Conservation (phyloP, 164 flowering plant genomes). For the Nelumbo lutea region DNA sequence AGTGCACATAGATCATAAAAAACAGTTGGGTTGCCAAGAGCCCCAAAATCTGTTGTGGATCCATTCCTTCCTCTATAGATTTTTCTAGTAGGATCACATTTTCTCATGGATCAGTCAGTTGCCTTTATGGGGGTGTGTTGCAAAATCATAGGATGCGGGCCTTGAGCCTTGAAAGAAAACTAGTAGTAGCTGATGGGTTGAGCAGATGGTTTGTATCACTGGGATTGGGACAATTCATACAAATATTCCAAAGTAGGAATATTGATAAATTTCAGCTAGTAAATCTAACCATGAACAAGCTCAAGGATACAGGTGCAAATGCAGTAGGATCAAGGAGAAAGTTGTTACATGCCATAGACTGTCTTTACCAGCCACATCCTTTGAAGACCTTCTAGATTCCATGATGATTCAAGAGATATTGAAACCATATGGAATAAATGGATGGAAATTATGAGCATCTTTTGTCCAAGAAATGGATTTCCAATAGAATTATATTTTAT, state of each 20-base stretch:
- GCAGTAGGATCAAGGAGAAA: conserved; percentile 96
- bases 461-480: not conserved
- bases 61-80: not conserved
- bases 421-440: not conserved
- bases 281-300: conserved; percentile 75
- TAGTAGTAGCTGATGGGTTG: conserved; percentile 73
- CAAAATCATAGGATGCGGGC: conserved; percentile 49
- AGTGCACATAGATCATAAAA: conserved; percentile 8
- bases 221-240: conserved; percentile 63
- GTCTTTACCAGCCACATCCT: conserved; percentile 58
- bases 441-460: not conserved
- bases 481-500: not conserved
- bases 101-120: conserved; percentile 10
- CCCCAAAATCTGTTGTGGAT: conserved; percentile 1
- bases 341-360: conserved; percentile 83
- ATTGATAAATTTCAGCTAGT: conserved; percentile 56
- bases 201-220: conserved; percentile 70
- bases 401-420: not conserved
- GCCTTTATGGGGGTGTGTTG: conserved; percentile 24
- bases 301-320: conserved; percentile 81
- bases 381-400: conserved; percentile 22
- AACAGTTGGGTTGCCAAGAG: conserved; percentile 7
- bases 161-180: conserved; percentile 61
- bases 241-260: conserved; percentile 42
- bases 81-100: not conserved